Evolutionary conservation across 371 early-diverging fungal species (phyloP), one percentile per base, ranked within the genome.

Genomic region (Mucor lusitanicus): DNA sequence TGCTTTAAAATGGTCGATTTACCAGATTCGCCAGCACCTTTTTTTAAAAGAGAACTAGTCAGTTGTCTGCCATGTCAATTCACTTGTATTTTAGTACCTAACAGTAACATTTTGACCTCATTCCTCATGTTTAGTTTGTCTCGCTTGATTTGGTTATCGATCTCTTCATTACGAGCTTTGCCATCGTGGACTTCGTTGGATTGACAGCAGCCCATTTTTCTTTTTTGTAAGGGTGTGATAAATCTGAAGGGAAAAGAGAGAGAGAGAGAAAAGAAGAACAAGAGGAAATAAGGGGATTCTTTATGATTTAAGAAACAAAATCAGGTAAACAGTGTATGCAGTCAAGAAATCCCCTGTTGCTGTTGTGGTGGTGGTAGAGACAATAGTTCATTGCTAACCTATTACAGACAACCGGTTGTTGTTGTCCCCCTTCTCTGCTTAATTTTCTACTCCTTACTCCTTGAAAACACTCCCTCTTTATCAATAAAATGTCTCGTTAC

Each of bases 1-100:
- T 97, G 97, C 79, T 97, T 97, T 63, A 97, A 82, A 63, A 97
- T 94, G 32, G 98, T 97, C 48, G 93, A 92, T 83, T 97, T 97
- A 35, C 98, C 98, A 1, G 97, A 96, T 82, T 97, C 71, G 37
- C 71, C 71, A 54, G 71, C 71, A 46, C 71, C 71, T 70, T 33
- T 37, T 13, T 13, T 4, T 37, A 33, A 27, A 21, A 39, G 30
- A 30, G 30, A 30, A 30, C 30, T 6, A 46, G 21, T 46, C 21
- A 46, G 48, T 6, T 21, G 21, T n/a, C n/a, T 46, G 23, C 48
- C 37, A 37, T 46, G 21, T 8, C 48, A 46, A 23, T 2, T 0
- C 30, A 46, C 7, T 8, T 21, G n/a, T 46, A 3, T 23, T 1
- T n/a, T 23, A 17, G 50, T 82, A 94, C 95, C 97, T 19, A 97